These are phyloP conservation scores for Chlorencoelia australis DNA, from an alignment of 2,329 filamentous ascomycete species.

Conservation along the genomic window DNA sequence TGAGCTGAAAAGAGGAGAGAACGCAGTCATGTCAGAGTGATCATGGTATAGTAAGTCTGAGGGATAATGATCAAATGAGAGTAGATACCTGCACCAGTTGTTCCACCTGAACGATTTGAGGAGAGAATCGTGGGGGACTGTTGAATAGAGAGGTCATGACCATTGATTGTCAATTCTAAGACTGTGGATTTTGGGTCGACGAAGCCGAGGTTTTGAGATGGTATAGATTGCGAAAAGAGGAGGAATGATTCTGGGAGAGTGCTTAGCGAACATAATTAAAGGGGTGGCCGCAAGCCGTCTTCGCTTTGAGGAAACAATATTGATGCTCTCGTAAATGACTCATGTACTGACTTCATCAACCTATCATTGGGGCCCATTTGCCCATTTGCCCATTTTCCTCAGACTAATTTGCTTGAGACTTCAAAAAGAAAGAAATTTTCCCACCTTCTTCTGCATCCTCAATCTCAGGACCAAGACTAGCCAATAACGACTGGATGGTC, in stretches of 20 bases:
- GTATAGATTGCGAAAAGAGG: constrained; percentile 67
- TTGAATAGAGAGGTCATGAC: constrained; percentile 61
- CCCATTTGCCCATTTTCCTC: no score
- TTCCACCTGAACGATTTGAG: constrained; percentile 63
- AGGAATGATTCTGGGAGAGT: constrained; percentile 89
- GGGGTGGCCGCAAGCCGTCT: no score
- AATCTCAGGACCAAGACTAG: constrained; percentile 39
- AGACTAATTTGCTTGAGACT: no score
- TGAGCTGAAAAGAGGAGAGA: constrained; percentile 3
- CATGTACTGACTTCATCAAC: no score
- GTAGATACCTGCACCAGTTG: constrained; percentile 57
- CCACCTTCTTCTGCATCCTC: constrained; percentile 51
- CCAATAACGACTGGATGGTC: constrained; percentile 31
- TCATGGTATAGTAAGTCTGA: no score
- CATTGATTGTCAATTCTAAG: constrained; percentile 59
- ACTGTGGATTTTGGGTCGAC: constrained; percentile 58
- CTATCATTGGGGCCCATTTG: no score
- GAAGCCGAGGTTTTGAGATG: constrained; percentile 74
- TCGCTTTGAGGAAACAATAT: no score
- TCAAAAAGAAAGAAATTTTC: not conserved
- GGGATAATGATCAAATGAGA: no score
- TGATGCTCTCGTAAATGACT: no score
- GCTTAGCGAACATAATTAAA: no score
- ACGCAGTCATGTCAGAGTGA: no score
- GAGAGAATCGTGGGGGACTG: constrained; percentile 78